Percentiles rank a stretch among this genome's conserved stretches.
Evolutionary conservation across 2,329 filamentous ascomycete genomes (phyloP).

Genomic region (Onygenales sp.): DNA sequence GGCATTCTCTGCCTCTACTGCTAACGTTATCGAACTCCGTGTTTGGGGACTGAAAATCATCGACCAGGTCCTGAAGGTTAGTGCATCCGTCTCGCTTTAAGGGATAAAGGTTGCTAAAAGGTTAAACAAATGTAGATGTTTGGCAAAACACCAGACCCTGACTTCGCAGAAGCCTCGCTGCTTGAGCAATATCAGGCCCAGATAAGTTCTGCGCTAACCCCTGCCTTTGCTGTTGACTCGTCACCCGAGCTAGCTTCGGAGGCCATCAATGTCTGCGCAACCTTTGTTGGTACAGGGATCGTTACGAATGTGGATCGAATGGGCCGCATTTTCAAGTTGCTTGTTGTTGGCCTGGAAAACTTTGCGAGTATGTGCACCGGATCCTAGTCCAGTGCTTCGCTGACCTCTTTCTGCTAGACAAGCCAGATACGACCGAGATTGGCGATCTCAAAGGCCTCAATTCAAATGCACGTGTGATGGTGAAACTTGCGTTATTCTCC

Average conservation of each 20-base stretch:
- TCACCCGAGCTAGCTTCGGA: constrained; percentile 92
- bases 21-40: constrained; percentile 78
- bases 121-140: constrained; percentile 54
- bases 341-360: constrained; percentile 84
- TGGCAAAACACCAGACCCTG: constrained; percentile 86
- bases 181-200: constrained; percentile 98
- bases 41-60: constrained; percentile 91
- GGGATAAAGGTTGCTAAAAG: constrained; percentile 1
- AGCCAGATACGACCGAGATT: constrained; percentile 73
- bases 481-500: constrained; percentile 93
- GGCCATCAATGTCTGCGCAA: constrained; percentile 95
- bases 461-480: constrained; percentile 95
- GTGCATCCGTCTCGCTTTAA: background rate
- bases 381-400: background rate
- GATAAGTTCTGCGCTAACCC: constrained; percentile 91
- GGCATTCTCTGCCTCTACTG: constrained; percentile 94
- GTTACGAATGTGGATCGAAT: constrained; percentile 97
- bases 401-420: constrained; percentile 33
- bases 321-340: constrained; percentile 90
- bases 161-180: constrained; percentile 93
- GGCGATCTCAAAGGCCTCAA: constrained; percentile 88
- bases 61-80: constrained; percentile 71
- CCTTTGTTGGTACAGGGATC: constrained; percentile 93
- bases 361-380: constrained; percentile 54
- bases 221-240: constrained; percentile 90